phyloP scores from a whole-genome alignment of 768 basidiomycete species.

The Leccinum ochraceum region DNA sequence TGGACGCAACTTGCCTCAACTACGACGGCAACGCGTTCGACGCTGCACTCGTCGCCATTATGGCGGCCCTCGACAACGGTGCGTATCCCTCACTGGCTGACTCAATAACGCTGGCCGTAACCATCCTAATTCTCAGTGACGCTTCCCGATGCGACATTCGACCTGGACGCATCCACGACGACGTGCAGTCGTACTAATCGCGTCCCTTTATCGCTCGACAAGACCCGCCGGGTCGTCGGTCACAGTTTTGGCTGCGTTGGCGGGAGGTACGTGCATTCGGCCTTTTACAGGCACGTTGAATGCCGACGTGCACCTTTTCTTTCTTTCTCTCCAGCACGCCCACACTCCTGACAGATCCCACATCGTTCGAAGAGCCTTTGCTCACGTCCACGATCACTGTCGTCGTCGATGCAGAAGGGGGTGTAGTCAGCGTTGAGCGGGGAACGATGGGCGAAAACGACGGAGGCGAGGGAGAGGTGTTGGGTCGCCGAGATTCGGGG shows the following conservation, averaged over 20 bases:
- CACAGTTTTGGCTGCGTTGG: conserved; percentile 29
- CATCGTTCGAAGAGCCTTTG: conserved; percentile 88
- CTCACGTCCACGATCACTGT: conserved; percentile 72
- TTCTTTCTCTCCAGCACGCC: conserved; percentile 27
- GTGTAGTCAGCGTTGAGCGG: conserved; percentile 26
- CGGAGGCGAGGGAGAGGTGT: conserved; percentile 11
- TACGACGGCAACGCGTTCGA: conserved; percentile 97
- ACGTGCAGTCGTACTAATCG: conserved; percentile 56
- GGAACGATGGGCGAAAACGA: conserved; percentile 23
- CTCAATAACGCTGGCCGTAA: neutral
- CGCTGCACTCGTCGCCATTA: conserved; percentile 83
- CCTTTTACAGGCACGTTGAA: neutral
- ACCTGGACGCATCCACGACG: conserved; percentile 65
- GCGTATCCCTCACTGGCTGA: conserved; percentile 29
- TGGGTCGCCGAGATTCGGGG: conserved; percentile 1
- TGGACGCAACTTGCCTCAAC: conserved; percentile 94
- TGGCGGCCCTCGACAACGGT: conserved; percentile 87
- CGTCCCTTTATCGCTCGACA: conserved; percentile 47
- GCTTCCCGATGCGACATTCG: conserved; percentile 69
- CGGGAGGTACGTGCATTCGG: conserved; percentile 17
- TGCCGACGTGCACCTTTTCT: neutral
- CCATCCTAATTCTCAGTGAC: conserved; percentile 43
- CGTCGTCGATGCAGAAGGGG: conserved; percentile 47
- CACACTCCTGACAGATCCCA: conserved; percentile 77
- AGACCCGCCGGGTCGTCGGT: conserved; percentile 17